Percentiles rank a stretch among this genome's conserved stretches.
Evolutionary conservation across 148 eudicot genomes (phyloP).

Genomic region (Rhododendron mucronatum): DNA sequence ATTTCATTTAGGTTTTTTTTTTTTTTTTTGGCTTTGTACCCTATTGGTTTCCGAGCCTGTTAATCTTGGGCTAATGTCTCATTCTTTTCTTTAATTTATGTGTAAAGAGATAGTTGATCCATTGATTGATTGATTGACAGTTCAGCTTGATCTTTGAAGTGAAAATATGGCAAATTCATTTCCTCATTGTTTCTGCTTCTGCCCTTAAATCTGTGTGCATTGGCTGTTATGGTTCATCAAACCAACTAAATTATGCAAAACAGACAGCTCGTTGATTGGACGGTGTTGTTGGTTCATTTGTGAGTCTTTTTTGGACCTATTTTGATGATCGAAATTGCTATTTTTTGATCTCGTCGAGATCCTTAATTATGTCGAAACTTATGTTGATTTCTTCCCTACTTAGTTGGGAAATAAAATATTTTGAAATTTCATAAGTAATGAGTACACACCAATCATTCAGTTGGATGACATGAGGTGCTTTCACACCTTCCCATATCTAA

Average conservation of each 20-base stretch:
- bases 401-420: too few relatives aligned
- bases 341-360: too few relatives aligned
- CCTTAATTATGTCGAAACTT: too few relatives aligned
- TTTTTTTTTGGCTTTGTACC: conserved; percentile 13
- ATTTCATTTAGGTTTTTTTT: conserved; percentile 15
- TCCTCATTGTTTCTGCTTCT: neutral
- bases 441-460: neutral
- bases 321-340: too few relatives aligned
- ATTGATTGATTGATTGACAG: conserved; percentile 68
- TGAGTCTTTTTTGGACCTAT: neutral
- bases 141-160: conserved; percentile 23
- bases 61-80: conserved; percentile 48
- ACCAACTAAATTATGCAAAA: neutral
- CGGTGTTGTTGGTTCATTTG: neutral
- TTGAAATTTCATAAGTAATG: too few relatives aligned
- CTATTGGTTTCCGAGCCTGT: conserved; percentile 40
- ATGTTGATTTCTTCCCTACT: too few relatives aligned
- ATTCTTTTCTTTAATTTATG: conserved; percentile 53
- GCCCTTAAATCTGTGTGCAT: neutral
- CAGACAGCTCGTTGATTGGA: neutral
- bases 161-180: conserved; percentile 23
- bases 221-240: neutral
- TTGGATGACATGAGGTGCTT: neutral
- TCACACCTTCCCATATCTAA: too few relatives aligned
- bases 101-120: conserved; percentile 77